These are phyloP conservation scores for Cerioporus squamosus DNA, from an alignment of 1,284 basidiomycete species.

Conservation along the genomic window DNA sequence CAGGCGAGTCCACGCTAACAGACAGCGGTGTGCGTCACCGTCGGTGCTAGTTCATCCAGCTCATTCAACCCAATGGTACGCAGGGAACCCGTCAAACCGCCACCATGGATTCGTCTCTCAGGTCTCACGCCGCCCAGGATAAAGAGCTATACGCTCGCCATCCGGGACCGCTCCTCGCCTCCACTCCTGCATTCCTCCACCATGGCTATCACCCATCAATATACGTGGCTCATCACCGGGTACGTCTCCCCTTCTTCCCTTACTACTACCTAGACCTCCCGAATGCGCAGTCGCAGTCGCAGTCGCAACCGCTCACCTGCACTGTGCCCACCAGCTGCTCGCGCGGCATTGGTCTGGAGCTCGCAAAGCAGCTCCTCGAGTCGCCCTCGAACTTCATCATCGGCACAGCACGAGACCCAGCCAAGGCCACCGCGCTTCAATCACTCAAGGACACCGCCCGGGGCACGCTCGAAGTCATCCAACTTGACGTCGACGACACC, in stretches of 20 bases:
- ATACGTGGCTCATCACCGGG: conserved; percentile 3
- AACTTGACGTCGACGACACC: conserved; percentile 37
- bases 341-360: conserved; percentile 42
- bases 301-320: too few species aligned
- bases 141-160: background rate
- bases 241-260: background rate
- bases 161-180: background rate
- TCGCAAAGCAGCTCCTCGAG: conserved; percentile 38
- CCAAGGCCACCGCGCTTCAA: conserved; percentile 32
- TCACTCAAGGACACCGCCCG: conserved; percentile 26
- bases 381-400: conserved; percentile 39
- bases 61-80: background rate
- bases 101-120: background rate
- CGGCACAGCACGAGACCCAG: conserved; percentile 41
- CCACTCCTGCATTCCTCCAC: background rate
- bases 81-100: background rate
- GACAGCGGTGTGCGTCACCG: background rate
- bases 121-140: background rate
- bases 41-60: background rate
- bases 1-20: too few species aligned
- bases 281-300: too few species aligned
- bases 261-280: too few species aligned
- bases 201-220: background rate
- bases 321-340: background rate
- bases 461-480: conserved; percentile 38